These are phyloP conservation scores for Vigna hirtella DNA, from an alignment of 306 rosid species.

Conservation along the genomic window DNA sequence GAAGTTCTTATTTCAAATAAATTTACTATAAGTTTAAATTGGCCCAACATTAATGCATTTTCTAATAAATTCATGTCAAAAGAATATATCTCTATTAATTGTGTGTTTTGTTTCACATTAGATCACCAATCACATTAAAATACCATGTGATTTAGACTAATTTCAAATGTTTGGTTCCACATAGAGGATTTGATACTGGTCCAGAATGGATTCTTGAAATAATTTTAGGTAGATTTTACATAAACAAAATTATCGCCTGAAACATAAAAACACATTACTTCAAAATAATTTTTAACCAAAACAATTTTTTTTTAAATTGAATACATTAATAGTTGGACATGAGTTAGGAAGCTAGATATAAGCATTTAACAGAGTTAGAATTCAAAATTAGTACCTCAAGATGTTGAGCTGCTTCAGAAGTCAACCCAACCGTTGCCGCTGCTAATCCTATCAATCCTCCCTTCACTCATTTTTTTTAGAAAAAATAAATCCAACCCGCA, in stretches of 20 bases:
- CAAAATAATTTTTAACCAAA: not conserved
- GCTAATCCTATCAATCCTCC: constrained; percentile 99
- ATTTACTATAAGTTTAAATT: no score
- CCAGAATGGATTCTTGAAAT: no score
- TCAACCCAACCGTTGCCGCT: constrained; percentile 99
- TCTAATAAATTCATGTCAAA: constrained; percentile 18
- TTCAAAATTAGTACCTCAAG: constrained; percentile 70
- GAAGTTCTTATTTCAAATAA: no score
- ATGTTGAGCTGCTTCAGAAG: constrained; percentile 90
- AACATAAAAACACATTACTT: not conserved
- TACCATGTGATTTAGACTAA: no score
- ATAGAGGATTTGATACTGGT: no score
- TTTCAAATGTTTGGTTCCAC: no score
- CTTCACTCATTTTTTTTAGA: constrained; percentile 45
- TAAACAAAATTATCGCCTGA: no score
- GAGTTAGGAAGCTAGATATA: not conserved
- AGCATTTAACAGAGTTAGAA: not conserved
- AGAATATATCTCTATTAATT: not conserved
- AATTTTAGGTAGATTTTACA: no score
- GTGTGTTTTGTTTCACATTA: no score
- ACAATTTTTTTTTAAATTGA: no score
- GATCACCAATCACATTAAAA: no score
- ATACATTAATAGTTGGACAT: not conserved
- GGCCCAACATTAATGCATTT: not conserved
- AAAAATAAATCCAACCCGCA: constrained; percentile 14